phyloP scores from a whole-genome alignment of 495 filamentous ascomycete species.

The Lasiosphaeriaceae sp. region DNA sequence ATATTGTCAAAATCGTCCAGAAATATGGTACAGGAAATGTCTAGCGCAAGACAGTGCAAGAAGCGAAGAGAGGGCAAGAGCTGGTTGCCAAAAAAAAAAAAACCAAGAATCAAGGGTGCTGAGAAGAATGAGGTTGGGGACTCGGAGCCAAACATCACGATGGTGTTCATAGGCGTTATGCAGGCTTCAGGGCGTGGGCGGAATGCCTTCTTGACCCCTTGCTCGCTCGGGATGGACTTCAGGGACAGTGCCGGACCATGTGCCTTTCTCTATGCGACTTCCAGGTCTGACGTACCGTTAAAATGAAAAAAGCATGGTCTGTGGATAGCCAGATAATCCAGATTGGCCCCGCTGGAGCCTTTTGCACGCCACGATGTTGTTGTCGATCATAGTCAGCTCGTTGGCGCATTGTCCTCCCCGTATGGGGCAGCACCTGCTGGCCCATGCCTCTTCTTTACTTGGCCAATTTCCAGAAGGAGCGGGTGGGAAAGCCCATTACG shows the following conservation, averaged over 20 bases:
- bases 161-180: constrained; percentile 21
- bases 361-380: constrained; percentile 33
- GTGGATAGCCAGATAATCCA: constrained; percentile 30
- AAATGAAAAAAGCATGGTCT: constrained; percentile 28
- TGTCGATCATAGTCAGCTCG: constrained; percentile 32
- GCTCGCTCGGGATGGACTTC: constrained; percentile 18
- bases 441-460: constrained; percentile 20
- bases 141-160: constrained; percentile 20
- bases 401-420: constrained; percentile 20
- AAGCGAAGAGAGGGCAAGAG: background rate
- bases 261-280: constrained; percentile 24
- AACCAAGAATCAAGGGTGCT: constrained; percentile 4
- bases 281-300: constrained; percentile 23
- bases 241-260: constrained; percentile 18
- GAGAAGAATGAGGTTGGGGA: constrained; percentile 6
- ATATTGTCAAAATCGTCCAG: background rate
- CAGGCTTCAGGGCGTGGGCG: constrained; percentile 19
- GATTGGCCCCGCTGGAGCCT: constrained; percentile 27
- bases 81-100: too few species aligned
- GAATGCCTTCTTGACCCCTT: constrained; percentile 22
- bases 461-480: constrained; percentile 12
- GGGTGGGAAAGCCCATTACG: constrained; percentile 14
- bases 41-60: constrained; percentile 3
- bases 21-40: background rate
- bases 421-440: constrained; percentile 10